A percentile compares a stretch with the other conserved stretches of the same genome.
These are phyloP conservation scores for Neurospora sp. DNA, from an alignment of 495 filamentous ascomycete species.

Conservation along the genomic window DNA sequence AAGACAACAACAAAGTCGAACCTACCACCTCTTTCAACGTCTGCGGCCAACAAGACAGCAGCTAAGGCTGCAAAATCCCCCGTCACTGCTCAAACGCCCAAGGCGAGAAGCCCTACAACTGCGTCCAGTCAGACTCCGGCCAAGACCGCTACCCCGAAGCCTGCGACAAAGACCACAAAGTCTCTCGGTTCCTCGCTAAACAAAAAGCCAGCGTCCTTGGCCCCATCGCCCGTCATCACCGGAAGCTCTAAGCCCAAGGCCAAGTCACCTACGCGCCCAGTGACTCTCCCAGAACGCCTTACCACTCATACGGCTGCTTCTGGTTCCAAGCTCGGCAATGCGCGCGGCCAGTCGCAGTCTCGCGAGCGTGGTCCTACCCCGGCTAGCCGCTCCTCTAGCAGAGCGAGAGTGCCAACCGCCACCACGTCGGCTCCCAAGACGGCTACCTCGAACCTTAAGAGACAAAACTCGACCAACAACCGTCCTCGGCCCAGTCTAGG, in stretches of 20 bases:
- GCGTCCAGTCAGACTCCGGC: conserved; percentile 13
- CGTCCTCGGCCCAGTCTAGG: conserved; percentile 40
- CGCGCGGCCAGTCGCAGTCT: conserved; percentile 25
- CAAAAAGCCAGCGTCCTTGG: conserved; percentile 27
- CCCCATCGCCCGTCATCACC: conserved; percentile 23
- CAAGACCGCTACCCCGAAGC: conserved; percentile 21
- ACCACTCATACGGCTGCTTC: conserved; percentile 55
- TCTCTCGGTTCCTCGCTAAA: conserved; percentile 13
- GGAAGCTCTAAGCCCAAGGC: conserved; percentile 48
- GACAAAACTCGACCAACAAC: conserved; percentile 31
- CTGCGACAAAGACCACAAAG: conserved; percentile 16
- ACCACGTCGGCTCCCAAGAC: conserved; percentile 11
- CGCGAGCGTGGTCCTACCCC: conserved; percentile 24
- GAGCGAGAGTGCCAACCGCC: conserved; percentile 27
- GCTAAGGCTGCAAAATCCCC: conserved; percentile 30
- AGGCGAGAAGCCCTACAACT: conserved; percentile 10
- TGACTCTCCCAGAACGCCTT: conserved; percentile 50
- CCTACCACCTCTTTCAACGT: conserved; percentile 17
- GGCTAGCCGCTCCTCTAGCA: conserved; percentile 33
- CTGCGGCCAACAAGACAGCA: conserved; percentile 26
- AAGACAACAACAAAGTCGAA: conserved; percentile 25
- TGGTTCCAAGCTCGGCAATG: conserved; percentile 38
- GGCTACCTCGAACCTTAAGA: conserved; percentile 20
- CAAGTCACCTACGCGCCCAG: conserved; percentile 55
- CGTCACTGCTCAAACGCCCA: conserved; percentile 19